Evolutionary conservation across 2,329 filamentous ascomycete species (phyloP).

Genomic region (Apiospora kogelbergensis): DNA sequence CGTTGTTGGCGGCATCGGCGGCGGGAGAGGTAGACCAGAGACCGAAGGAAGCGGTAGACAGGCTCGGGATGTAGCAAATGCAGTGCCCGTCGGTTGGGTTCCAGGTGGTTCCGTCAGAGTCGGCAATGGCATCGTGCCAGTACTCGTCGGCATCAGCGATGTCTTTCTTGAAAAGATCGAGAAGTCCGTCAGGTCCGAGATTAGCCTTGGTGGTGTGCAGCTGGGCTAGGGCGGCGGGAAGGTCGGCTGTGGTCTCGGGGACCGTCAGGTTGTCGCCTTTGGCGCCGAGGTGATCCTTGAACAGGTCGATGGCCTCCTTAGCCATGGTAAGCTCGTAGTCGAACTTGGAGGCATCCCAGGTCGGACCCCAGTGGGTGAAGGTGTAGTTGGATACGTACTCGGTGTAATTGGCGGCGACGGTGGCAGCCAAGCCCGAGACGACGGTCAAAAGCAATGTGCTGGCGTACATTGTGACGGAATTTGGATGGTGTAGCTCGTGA

Average conservation of each 20-base stretch:
- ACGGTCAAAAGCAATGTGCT: not conserved
- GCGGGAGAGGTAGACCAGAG: conserved; percentile 24
- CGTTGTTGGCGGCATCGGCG: conserved; percentile 27
- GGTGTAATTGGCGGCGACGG: not conserved
- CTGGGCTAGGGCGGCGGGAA: conserved; percentile 14
- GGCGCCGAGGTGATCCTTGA: conserved; percentile 14
- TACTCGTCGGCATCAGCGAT: conserved; percentile 22
- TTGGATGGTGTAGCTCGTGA: not conserved
- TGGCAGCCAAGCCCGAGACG: not conserved
- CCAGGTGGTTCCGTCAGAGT: conserved; percentile 16
- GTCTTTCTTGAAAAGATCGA: conserved; percentile 24
- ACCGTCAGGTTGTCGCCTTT: conserved; percentile 1
- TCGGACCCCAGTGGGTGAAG: conserved; percentile 19
- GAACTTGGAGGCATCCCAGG: conserved; percentile 14
- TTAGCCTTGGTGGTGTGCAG: conserved; percentile 22
- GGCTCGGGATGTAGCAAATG: conserved; percentile 25
- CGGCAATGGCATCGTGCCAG: conserved; percentile 24
- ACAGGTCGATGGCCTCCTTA: conserved; percentile 12
- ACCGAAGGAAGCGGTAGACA: conserved; percentile 23
- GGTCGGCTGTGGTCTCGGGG: conserved; percentile 15
- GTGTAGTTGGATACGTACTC: conserved; percentile 18
- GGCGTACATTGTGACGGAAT: not conserved
- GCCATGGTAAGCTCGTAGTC: conserved; percentile 19
- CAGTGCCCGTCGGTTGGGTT: conserved; percentile 25
- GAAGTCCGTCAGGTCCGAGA: conserved; percentile 23